Percentiles rank a stretch among this genome's conserved stretches.
These are phyloP conservation scores for Stachybotrys chartarum DNA, from an alignment of 2,329 filamentous ascomycete species.

Conservation along the genomic window DNA sequence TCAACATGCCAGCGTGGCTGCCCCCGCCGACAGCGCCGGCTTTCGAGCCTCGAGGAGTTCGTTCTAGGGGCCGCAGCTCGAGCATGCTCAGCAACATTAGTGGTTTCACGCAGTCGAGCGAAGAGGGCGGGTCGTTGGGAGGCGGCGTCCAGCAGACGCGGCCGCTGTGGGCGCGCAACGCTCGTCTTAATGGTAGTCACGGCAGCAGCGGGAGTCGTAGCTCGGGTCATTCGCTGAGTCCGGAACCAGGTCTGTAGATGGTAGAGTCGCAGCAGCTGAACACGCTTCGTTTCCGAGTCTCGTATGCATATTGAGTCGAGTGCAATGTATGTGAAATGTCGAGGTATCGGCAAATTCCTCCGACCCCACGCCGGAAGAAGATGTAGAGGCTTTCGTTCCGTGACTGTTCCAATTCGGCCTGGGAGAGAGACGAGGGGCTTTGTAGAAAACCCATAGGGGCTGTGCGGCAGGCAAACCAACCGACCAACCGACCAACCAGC, in stretches of 20 bases:
- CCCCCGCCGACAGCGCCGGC: slow-evolving; percentile 30
- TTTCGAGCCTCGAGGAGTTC: slow-evolving; percentile 26
- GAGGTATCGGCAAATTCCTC: too few species aligned
- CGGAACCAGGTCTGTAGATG: not conserved
- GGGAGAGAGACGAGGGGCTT: too few species aligned
- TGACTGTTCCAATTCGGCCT: too few species aligned
- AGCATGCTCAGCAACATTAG: slow-evolving; percentile 62
- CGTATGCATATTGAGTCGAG: not conserved
- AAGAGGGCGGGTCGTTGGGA: slow-evolving; percentile 29
- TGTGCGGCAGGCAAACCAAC: too few species aligned
- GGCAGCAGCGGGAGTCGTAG: slow-evolving; percentile 27
- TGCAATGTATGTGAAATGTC: not conserved
- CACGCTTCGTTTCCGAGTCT: too few species aligned
- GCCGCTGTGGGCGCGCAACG: not conserved
- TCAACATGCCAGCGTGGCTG: slow-evolving; percentile 24
- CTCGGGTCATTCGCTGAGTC: slow-evolving; percentile 14
- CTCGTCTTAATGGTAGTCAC: slow-evolving; percentile 7
- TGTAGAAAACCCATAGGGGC: too few species aligned
- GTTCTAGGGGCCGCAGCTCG: slow-evolving; percentile 51
- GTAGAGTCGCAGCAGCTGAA: not conserved
- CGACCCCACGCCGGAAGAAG: too few species aligned
- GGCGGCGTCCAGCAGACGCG: not conserved
- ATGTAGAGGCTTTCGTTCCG: too few species aligned
- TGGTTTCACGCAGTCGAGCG: slow-evolving; percentile 58
- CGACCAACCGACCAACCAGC: too few species aligned